Evolutionary conservation across 1,284 basidiomycete genomes (phyloP).

Genomic region (Neotropicomus parvogracilis): DNA sequence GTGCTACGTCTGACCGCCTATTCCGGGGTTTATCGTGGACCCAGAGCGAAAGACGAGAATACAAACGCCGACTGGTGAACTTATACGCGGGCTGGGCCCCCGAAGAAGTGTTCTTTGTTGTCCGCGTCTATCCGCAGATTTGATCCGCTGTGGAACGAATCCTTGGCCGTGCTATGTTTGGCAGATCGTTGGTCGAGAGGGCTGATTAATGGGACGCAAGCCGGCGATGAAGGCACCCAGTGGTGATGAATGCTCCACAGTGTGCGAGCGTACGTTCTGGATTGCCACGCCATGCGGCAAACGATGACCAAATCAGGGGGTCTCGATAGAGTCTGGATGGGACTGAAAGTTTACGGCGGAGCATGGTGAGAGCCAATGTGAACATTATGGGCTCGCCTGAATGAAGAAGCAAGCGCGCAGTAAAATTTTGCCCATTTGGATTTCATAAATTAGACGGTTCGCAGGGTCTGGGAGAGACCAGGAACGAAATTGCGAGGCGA

Average conservation of each 20-base stretch:
- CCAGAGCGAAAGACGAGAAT: neutral
- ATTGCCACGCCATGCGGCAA: neutral
- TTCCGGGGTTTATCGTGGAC: neutral
- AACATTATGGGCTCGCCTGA: constrained; percentile 11
- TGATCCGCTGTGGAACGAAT: neutral
- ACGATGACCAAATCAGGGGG: constrained; percentile 2
- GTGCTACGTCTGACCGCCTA: neutral
- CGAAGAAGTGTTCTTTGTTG: neutral
- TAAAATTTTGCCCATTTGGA: neutral
- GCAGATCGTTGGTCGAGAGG: constrained; percentile 9
- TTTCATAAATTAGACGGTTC: constrained; percentile 12
- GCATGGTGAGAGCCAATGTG: constrained; percentile 3
- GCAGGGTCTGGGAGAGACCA: constrained; percentile 17
- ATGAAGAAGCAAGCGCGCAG: neutral
- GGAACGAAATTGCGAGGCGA: constrained; percentile 15
- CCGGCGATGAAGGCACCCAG: constrained; percentile 12
- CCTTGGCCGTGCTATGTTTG: constrained; percentile 8
- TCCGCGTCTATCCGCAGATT: constrained; percentile 7
- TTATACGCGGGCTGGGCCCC: constrained; percentile 6
- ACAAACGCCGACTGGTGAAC: neutral
- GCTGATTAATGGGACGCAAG: neutral
- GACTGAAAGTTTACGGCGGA: constrained; percentile 1
- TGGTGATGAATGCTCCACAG: too few relatives aligned
- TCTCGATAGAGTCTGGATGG: neutral
- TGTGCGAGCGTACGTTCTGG: too few relatives aligned